Percentiles rank a stretch among this genome's conserved stretches.
Conservation (phyloP, 805 yeast species). For the Deakozyma indianensis region DNA sequence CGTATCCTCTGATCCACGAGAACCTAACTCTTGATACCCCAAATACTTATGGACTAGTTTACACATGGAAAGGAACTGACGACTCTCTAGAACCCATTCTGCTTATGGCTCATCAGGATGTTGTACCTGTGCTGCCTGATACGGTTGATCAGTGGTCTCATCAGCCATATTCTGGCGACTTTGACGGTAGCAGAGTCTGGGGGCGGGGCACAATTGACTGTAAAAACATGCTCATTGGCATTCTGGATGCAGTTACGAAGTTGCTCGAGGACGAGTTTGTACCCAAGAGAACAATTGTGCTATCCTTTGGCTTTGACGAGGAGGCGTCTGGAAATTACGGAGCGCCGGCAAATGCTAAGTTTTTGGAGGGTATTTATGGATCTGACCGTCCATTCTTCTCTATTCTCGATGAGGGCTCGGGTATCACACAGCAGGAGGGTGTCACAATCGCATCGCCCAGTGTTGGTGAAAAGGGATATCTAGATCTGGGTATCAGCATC, state of each 20-base stretch:
- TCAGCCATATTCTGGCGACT: conserved; percentile 54
- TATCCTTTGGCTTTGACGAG: conserved; percentile 72
- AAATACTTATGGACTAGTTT: conserved; percentile 49
- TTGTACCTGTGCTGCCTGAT: conserved; percentile 54
- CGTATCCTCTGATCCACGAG: conserved; percentile 39
- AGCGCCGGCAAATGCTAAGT: conserved; percentile 38
- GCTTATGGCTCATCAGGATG: conserved; percentile 69
- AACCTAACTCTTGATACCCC: conserved; percentile 36
- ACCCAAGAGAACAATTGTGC: conserved; percentile 47
- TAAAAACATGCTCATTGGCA: conserved; percentile 52
- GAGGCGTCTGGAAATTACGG: conserved; percentile 55
- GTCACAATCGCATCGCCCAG: conserved; percentile 39
- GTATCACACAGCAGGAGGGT: conserved; percentile 28
- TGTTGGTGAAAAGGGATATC: conserved; percentile 48
- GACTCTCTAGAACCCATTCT: conserved; percentile 44
- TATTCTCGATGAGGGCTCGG: conserved; percentile 58
- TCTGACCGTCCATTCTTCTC: conserved; percentile 38
- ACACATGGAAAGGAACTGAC: conserved; percentile 50
- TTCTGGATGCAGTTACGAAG: conserved; percentile 50
- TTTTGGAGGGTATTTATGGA: conserved; percentile 43
- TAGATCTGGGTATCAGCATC: conserved; percentile 35
- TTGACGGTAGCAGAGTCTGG: conserved; percentile 51
- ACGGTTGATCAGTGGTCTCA: conserved; percentile 46
- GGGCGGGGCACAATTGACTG: conserved; percentile 77
- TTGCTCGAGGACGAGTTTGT: conserved; percentile 35